Evolutionary conservation across 441 rosid species (phyloP), one percentile per base, ranked within the genome.

Genomic region (Pelargonium fulgidum): DNA sequence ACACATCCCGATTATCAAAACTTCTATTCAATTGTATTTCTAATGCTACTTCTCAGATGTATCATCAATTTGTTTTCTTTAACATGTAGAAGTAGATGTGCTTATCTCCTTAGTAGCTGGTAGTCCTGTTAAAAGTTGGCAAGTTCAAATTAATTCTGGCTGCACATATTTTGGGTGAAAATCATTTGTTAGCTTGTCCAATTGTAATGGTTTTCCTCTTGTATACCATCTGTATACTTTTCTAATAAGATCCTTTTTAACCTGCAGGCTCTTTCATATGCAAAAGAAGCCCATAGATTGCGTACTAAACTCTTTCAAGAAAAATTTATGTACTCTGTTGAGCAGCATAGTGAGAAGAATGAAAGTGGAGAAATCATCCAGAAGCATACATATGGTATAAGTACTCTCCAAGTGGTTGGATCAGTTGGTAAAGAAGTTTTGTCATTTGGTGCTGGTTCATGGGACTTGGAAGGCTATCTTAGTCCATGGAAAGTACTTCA

Each of bases 401-500:
- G 65, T 73, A 77, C 78, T 62, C 81, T 92, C 52, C 81, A 81
- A 62, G 77, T 87, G 77, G 66, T 77, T 22, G 82, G 72, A 70
- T 80, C 85, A 48, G 70, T 73, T 74, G 89, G 85, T 66, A 54
- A 81, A 81, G 87, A 91, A 75, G 65, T 84, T 66, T 88, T 91
- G 96, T 81, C 83, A 8, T 80, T 83, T 63, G 81, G 85, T 67
- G 71, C 65, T 50, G 72, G 68, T 71, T 72, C 77, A 20, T 74
- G 76, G 79, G 84, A 89, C 67, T 45, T 80, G 58, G 88, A 82
- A 74, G 77, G 69, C 66, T 85, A 92, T 83, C 87, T 92, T 73
- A 95, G 96, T 79, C 87, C 96, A 22, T 95, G 99, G 98, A 89
- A 84, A 73, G 85, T 85, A 70, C 87, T 95, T 72, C 91, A 92